phyloP scores from a whole-genome alignment of 2,329 filamentous ascomycete genomes.

The Chalaropsis thielavioides region DNA sequence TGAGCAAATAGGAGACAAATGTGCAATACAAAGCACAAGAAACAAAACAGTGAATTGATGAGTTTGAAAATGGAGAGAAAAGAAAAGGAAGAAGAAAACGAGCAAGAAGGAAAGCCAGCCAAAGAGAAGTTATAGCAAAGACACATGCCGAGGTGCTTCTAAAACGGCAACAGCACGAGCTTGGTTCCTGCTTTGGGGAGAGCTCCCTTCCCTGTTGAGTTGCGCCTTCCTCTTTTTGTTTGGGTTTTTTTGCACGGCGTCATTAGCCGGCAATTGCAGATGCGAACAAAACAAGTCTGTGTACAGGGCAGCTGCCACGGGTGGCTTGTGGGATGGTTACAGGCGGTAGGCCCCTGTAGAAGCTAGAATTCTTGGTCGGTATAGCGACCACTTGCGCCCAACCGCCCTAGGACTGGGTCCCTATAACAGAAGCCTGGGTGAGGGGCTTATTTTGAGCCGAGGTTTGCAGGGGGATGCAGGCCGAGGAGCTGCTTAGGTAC shows the following conservation, averaged over 20 bases:
- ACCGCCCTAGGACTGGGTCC: background rate
- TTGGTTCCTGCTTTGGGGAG: background rate
- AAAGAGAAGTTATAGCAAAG: background rate
- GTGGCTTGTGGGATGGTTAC: background rate
- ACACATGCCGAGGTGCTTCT: conserved; percentile 3
- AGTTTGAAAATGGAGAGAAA: background rate
- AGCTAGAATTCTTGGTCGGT: background rate
- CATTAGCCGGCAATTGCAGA: background rate
- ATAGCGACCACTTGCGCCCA: background rate
- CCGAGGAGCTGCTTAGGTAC: conserved; percentile 5
- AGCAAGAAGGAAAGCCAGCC: background rate
- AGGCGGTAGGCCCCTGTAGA: background rate
- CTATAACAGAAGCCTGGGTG: too few relatives aligned
- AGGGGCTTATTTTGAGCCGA: conserved; percentile 7
- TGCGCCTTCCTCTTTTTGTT: background rate
- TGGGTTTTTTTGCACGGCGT: background rate
- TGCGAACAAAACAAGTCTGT: background rate
- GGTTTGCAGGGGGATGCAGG: background rate
- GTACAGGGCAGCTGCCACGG: too few relatives aligned
- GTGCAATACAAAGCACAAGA: background rate
- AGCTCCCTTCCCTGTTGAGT: conserved; percentile 3
- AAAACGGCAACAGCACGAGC: conserved; percentile 1
- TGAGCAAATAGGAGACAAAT: background rate
- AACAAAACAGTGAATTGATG: too few relatives aligned
- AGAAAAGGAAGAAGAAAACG: background rate